phyloP scores from a whole-genome alignment of 2,329 filamentous ascomycete genomes.

The Colletotrichum lentis region DNA sequence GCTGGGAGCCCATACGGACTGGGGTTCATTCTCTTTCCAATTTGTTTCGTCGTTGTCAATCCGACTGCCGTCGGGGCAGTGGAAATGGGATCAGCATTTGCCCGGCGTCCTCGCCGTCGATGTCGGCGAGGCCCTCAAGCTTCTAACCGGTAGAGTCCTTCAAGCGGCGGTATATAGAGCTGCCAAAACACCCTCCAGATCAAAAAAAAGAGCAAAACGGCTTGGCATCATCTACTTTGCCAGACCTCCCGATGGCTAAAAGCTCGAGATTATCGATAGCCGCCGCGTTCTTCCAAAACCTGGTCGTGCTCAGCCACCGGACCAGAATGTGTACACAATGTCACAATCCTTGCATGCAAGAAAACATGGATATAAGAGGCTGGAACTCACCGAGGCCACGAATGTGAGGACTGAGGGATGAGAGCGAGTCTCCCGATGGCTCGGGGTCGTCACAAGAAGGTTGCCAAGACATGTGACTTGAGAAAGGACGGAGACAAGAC shows the following conservation, averaged over 20 bases:
- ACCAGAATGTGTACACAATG: not conserved
- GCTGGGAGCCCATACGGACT: conserved; percentile 55
- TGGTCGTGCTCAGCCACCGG: not conserved
- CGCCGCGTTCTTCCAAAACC: not conserved
- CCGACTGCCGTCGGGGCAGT: conserved; percentile 47
- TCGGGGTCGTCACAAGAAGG: no score
- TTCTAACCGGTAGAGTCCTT: conserved; percentile 43
- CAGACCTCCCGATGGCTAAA: conserved; percentile 42
- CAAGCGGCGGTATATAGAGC: conserved; percentile 48
- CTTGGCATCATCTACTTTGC: conserved; percentile 49
- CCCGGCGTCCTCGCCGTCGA: conserved; percentile 57
- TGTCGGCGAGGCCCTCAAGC: conserved; percentile 45
- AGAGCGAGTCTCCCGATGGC: no score
- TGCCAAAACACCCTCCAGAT: conserved; percentile 46
- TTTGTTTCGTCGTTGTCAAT: conserved; percentile 63
- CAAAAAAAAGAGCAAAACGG: conserved; percentile 43
- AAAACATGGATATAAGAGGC: conserved; percentile 6
- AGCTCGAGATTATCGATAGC: not conserved
- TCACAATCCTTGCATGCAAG: not conserved
- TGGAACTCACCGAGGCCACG: not conserved
- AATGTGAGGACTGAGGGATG: not conserved
- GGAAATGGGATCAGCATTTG: conserved; percentile 55
- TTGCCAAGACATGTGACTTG: not conserved
- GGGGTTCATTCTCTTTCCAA: conserved; percentile 61
- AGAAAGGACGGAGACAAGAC: no score